Evolutionary conservation across 2,329 filamentous ascomycete genomes (phyloP), one percentile per base, ranked within the genome.

Genomic region (Penicillium vulpinum): DNA sequence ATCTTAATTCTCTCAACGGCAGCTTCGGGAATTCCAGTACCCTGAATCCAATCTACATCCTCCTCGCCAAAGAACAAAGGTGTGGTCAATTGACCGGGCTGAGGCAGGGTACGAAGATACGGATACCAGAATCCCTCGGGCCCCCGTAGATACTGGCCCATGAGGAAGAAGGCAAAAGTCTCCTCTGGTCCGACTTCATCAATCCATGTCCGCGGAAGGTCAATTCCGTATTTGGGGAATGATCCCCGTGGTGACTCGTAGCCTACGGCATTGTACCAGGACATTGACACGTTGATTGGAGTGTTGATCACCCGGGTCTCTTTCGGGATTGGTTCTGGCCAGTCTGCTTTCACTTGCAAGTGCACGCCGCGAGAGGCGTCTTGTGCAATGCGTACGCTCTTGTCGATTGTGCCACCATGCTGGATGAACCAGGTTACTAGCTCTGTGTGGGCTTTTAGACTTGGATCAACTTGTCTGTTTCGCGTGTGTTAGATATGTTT

Each of bases 71-170:
- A 91, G 63, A 86, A 86, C 0, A 86, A 78, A 5, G 87, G 85
- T 15, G 88, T 80, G 0, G 75, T 78, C 77, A 88, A 81, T 1
- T 85, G 75, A 10, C 81, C 78, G 0, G 87, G 86, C 57, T 85
- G 83, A 1, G 89, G 88, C 0, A 92, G 78, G 0, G 83, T 83
- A 10, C 75, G 74, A 61, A 91, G 83, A 72, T 92, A 92, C 1
- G 85, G 81, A 69, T 77, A 80, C 89, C 89, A 92, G 62, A 83
- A 85, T 0, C 88, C 89, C 2, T 79, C 67, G 2, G 73, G 54
- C 1, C 82, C 83, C 2, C 81, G 73, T 31, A 91, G 77, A 67
- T 85, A 86, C 69, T 92, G 85, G 59, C 87, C 84, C 68, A 89
- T 80, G 6, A 92, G 78, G 61, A 89, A 88, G 72, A 91, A 88